phyloP scores from a whole-genome alignment of 768 basidiomycete species.

The Xerocomus potaroensis region DNA sequence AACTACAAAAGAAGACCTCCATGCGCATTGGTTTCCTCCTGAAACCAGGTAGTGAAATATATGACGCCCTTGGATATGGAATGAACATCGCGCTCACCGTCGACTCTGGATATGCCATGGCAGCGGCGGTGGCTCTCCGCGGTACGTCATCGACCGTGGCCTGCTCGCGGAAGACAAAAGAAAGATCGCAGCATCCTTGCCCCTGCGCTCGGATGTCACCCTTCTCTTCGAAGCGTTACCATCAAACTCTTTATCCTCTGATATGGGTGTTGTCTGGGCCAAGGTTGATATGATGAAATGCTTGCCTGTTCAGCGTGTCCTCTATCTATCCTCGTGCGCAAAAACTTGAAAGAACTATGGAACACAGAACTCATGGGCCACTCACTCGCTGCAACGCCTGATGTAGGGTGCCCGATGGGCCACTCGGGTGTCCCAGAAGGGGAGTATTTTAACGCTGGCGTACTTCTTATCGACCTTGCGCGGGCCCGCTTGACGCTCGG shows the following conservation, averaged over 20 bases:
- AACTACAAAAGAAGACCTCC: slow-evolving; percentile 45
- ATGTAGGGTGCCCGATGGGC: slow-evolving; percentile 50
- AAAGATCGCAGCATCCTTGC: slow-evolving; percentile 30
- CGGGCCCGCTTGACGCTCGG: slow-evolving; percentile 27
- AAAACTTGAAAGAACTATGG: slow-evolving; percentile 41
- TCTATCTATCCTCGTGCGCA: slow-evolving; percentile 47
- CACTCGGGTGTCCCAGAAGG: slow-evolving; percentile 31
- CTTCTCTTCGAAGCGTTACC: slow-evolving; percentile 42
- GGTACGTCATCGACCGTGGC: slow-evolving; percentile 50
- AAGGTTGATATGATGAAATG: slow-evolving; percentile 44
- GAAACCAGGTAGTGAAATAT: slow-evolving; percentile 1
- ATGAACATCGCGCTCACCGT: slow-evolving; percentile 44
- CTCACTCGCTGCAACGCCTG: slow-evolving; percentile 41
- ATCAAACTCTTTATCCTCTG: slow-evolving; percentile 22
- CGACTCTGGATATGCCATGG: slow-evolving; percentile 43
- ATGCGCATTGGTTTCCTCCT: slow-evolving; percentile 51
- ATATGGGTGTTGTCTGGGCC: slow-evolving; percentile 40
- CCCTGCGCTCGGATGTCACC: slow-evolving; percentile 29
- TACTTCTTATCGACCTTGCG: slow-evolving; percentile 48
- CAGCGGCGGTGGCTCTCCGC: slow-evolving; percentile 45
- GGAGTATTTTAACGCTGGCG: slow-evolving; percentile 54
- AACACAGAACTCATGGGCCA: slow-evolving; percentile 38
- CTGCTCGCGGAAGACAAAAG: slow-evolving; percentile 34
- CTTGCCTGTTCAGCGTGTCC: slow-evolving; percentile 46
- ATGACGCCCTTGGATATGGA: slow-evolving; percentile 38